Percentiles rank a stretch among this genome's conserved stretches.
These are phyloP conservation scores for Aspergillus candidus DNA, from an alignment of 2,329 filamentous ascomycete genomes.

Conservation along the genomic window DNA sequence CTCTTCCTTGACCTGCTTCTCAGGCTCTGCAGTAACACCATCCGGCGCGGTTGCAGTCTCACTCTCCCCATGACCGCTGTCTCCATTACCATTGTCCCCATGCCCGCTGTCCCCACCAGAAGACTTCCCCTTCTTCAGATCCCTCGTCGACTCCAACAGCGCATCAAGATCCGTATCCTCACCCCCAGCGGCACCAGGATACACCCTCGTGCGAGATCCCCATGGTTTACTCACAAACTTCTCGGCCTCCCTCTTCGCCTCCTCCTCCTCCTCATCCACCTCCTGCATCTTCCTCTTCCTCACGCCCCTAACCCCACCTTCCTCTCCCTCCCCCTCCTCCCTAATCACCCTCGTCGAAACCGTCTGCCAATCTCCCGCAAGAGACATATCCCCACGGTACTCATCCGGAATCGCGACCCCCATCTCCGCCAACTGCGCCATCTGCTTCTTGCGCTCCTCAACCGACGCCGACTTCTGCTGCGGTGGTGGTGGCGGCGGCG, in stretches of 20 bases:
- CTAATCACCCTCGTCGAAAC: slow-evolving; percentile 46
- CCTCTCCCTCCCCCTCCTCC: slow-evolving; percentile 34
- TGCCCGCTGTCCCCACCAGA: slow-evolving; percentile 3
- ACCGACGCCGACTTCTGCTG: slow-evolving; percentile 42
- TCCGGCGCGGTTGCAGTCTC: no score
- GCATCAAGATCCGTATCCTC: slow-evolving; percentile 39
- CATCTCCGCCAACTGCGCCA: slow-evolving; percentile 80
- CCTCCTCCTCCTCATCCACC: slow-evolving; percentile 39
- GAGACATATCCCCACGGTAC: slow-evolving; percentile 71
- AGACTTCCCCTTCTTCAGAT: slow-evolving; percentile 31
- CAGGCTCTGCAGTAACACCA: slow-evolving; percentile 2
- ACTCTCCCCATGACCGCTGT: no score
- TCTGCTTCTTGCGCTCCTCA: slow-evolving; percentile 71
- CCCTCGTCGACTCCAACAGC: slow-evolving; percentile 37
- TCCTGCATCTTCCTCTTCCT: slow-evolving; percentile 40
- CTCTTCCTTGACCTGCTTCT: slow-evolving; percentile 10
- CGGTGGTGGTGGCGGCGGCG: slow-evolving; percentile 19
- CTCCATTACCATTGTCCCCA: no score
- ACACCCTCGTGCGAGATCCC: slow-evolving; percentile 38
- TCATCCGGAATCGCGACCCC: slow-evolving; percentile 78
- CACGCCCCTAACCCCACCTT: slow-evolving; percentile 37
- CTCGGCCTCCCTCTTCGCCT: slow-evolving; percentile 26
- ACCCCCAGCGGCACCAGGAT: slow-evolving; percentile 30
- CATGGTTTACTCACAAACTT: slow-evolving; percentile 36
- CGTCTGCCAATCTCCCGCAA: slow-evolving; percentile 82